These are phyloP conservation scores for Thermochaetoides thermophila DNA, from an alignment of 495 filamentous ascomycete genomes.

Conservation along the genomic window DNA sequence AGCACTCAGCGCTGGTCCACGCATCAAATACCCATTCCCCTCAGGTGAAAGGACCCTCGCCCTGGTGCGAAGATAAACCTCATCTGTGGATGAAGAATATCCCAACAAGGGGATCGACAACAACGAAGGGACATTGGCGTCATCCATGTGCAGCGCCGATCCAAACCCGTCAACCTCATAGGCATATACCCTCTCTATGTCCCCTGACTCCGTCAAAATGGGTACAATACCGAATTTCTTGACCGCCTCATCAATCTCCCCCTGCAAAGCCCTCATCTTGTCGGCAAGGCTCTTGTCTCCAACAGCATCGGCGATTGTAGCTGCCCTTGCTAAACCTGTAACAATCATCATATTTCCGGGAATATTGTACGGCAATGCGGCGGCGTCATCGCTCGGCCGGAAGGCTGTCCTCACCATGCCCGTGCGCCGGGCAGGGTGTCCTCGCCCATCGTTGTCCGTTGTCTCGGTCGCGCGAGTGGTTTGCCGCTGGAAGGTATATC, in stretches of 20 bases:
- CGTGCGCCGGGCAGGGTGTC: constrained; percentile 44
- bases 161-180: constrained; percentile 49
- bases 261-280: constrained; percentile 35
- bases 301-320: constrained; percentile 34
- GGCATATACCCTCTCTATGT: constrained; percentile 33
- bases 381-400: constrained; percentile 47
- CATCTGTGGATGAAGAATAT: constrained; percentile 28
- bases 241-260: constrained; percentile 33
- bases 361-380: constrained; percentile 43
- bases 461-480: constrained; percentile 45
- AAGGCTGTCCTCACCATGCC: constrained; percentile 49
- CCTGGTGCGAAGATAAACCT: constrained; percentile 37
- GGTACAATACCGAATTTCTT: constrained; percentile 32
- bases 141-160: constrained; percentile 40
- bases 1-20: constrained; percentile 35
- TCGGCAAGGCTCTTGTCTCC: constrained; percentile 24
- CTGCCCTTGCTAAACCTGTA: constrained; percentile 31
- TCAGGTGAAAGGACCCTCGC: constrained; percentile 26
- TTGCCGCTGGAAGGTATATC: constrained; percentile 43
- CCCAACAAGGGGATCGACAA: constrained; percentile 39
- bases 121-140: constrained; percentile 46
- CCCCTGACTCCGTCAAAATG: constrained; percentile 7
- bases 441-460: constrained; percentile 40
- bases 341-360: constrained; percentile 60
- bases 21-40: constrained; percentile 43